Base-by-base conservation (phyloP, 1,139 yeast genomes). In the Candida labiduridarum region DNA sequence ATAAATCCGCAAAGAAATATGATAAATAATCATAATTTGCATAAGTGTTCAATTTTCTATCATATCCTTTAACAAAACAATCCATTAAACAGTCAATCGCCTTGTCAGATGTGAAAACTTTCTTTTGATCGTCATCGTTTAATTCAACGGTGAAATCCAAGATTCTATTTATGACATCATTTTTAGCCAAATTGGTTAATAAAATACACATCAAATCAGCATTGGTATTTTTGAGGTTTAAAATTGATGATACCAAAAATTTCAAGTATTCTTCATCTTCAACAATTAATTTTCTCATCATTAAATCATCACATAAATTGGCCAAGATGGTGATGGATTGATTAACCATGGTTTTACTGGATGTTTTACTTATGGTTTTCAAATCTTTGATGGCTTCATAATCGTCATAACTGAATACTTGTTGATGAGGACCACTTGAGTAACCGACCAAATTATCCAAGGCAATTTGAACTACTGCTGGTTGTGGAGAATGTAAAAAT, bases 1-100 rank as follows among this genome's bases (percentile, higher is more conserved):
- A 90, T 46, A 90, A 74, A 65, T 94, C 98, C 14, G 96, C 94
- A 68, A 94, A 92, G 66, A 90, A 89, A 66, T 86, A 91, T 0
- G 97, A 80, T 56, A 94, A 75, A 63, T 89, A 92, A 66, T 92
- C 97, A 61, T 71, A 94, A 57, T 82, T 80, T 4, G 96, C 96
- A 59, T 74, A 79, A 59, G 78, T 79, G 69, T 89, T 91, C 52
- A 89, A 74, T 14, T 82, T 69, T 64, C 91, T 77, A 58, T 87
- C 92, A 46, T 80, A 75, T 5, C 97, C 97, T 63, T 88, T 88
- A 44, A 91, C 97, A 66, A 91, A 92, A 63, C 95, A 85, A 69
- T 90, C 96, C 85, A 91, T 82, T 43, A 92, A 74, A 66, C 95
- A 87, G 63, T 89, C 96, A 69, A 90, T 78, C n/a, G 84, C 84